Conservation (phyloP, 176 grass and related monocot species). For the Triticum urartu region DNA sequence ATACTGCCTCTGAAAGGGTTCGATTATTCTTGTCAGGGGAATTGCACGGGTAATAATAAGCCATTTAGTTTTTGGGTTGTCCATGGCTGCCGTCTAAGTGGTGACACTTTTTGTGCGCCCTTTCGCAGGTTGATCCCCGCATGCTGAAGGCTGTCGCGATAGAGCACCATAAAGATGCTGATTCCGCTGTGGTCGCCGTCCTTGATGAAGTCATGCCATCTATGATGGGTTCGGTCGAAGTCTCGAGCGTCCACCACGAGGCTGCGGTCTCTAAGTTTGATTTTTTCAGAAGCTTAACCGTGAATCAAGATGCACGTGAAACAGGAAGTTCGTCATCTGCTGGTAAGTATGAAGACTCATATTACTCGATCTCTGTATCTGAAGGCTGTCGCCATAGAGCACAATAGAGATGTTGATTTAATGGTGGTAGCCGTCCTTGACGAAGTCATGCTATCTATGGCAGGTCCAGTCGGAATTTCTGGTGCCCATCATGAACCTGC, state of each 20-base stretch:
- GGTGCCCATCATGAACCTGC: not conserved
- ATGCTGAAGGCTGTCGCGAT: slow-evolving; percentile 64
- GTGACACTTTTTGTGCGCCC: not conserved
- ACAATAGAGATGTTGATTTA: slow-evolving; percentile 38
- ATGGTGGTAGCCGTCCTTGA: slow-evolving; percentile 44
- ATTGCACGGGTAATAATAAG: not conserved
- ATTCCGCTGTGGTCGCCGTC: slow-evolving; percentile 52
- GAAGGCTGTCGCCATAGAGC: slow-evolving; percentile 37
- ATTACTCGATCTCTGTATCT: not conserved
- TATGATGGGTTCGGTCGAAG: not conserved
- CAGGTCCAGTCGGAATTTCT: not conserved
- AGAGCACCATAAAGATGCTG: slow-evolving; percentile 51
- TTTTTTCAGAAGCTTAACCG: not conserved
- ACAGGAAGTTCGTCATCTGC: slow-evolving; percentile 36
- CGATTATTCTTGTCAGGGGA: not conserved
- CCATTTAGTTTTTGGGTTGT: too few relatives aligned
- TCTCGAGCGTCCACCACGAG: not conserved
- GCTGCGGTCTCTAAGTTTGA: not conserved
- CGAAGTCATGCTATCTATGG: slow-evolving; percentile 39
- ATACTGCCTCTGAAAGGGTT: not conserved
- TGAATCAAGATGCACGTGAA: not conserved
- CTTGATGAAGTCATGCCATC: slow-evolving; percentile 59
- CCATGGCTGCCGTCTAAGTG: not conserved
- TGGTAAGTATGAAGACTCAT: slow-evolving; percentile 10
- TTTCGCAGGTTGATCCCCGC: slow-evolving; percentile 61